A percentile compares a stretch with the other conserved stretches of the same genome.
Conservation (phyloP, 176 grass and related monocot genomes). For the Avena atlantica region DNA sequence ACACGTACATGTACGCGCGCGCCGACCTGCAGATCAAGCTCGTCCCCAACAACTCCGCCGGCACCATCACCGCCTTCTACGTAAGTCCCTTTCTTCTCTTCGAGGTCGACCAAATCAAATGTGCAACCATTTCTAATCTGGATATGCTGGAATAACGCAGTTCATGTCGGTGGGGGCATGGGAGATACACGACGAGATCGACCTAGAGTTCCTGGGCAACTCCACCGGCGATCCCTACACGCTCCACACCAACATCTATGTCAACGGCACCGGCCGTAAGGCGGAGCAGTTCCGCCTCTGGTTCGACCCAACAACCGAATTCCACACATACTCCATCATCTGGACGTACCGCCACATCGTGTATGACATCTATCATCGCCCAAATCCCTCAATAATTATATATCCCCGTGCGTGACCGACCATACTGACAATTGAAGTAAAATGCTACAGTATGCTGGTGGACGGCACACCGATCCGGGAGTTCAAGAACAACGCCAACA, state of each 20-base stretch:
- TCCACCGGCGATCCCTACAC: conserved; percentile 57
- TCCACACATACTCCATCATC: conserved; percentile 74
- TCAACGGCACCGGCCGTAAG: conserved; percentile 53
- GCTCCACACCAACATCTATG: conserved; percentile 77
- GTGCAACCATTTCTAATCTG: no score
- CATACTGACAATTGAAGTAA: not conserved
- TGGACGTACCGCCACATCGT: conserved; percentile 28
- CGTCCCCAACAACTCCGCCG: conserved; percentile 40
- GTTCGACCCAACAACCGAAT: conserved; percentile 66
- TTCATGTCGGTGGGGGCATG: conserved; percentile 49
- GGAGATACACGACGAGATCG: conserved; percentile 73
- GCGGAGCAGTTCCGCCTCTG: conserved; percentile 71
- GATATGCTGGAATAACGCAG: no score
- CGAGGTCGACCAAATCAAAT: no score
- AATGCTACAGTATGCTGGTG: conserved; percentile 37
- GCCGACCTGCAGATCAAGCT: conserved; percentile 69
- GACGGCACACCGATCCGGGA: no score
- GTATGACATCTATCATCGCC: conserved; percentile 41
- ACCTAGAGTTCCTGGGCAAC: conserved; percentile 39
- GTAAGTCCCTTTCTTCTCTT: conserved; percentile 30
- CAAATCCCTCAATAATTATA: conserved; percentile 19
- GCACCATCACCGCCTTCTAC: conserved; percentile 63
- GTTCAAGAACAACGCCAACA: no score
- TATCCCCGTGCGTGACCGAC: not conserved
- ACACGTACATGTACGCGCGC: conserved; percentile 60